Evolutionary conservation across 805 yeast genomes (phyloP).

Genomic region (Kurtzmaniella fragi): DNA sequence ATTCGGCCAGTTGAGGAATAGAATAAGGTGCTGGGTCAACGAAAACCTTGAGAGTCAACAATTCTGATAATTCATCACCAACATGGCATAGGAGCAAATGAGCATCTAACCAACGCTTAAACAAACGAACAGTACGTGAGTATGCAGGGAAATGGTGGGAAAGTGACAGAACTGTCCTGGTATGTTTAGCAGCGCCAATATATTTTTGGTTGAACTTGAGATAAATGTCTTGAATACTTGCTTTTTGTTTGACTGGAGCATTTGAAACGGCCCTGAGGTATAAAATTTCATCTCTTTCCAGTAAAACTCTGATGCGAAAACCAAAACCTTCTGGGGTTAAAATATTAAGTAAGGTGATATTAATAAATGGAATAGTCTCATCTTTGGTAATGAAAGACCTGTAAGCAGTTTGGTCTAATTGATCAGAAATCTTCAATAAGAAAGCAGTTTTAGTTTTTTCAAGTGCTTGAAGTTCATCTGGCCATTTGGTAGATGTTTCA

Average conservation of each 20-base stretch:
- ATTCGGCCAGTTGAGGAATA: slow-evolving; percentile 70
- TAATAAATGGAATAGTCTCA: slow-evolving; percentile 54
- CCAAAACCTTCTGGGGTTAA: slow-evolving; percentile 89
- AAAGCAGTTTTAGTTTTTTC: slow-evolving; percentile 92
- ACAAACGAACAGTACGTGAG: slow-evolving; percentile 75
- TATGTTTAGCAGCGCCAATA: slow-evolving; percentile 68
- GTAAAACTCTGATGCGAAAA: slow-evolving; percentile 67
- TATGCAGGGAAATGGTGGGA: slow-evolving; percentile 67
- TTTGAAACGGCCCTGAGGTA: slow-evolving; percentile 69
- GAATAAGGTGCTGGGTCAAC: slow-evolving; percentile 84
- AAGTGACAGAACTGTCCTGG: slow-evolving; percentile 68
- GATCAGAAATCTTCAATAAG: slow-evolving; percentile 54
- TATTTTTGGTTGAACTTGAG: slow-evolving; percentile 62
- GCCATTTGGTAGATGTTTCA: slow-evolving; percentile 92
- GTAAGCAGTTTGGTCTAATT: slow-evolving; percentile 46
- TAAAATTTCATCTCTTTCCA: slow-evolving; percentile 78
- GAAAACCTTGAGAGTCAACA: slow-evolving; percentile 78
- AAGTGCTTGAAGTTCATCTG: slow-evolving; percentile 78
- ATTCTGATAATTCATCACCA: slow-evolving; percentile 74
- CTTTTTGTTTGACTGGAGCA: slow-evolving; percentile 51
- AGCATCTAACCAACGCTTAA: slow-evolving; percentile 85
- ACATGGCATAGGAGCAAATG: slow-evolving; percentile 73
- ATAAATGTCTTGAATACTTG: slow-evolving; percentile 55
- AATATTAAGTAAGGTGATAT: slow-evolving; percentile 54
- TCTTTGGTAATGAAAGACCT: slow-evolving; percentile 62